Percentiles rank a stretch among this genome's conserved stretches.
phyloP scores from a whole-genome alignment of 1,139 yeast species.

The Suhomyces bokatorum region DNA sequence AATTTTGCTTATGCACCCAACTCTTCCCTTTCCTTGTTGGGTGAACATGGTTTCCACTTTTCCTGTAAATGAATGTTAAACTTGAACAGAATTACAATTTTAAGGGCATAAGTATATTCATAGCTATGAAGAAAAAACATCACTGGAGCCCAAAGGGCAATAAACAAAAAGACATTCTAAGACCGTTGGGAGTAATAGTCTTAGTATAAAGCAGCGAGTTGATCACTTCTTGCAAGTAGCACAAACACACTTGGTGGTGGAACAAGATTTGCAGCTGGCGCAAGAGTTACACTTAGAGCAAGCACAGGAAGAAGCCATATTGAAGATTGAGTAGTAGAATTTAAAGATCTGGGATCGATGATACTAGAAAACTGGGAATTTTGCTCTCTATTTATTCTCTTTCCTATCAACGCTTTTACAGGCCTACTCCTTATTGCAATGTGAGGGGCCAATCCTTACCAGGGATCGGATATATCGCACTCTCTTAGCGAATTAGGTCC shows the following conservation, averaged over 20 bases:
- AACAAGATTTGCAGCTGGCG: slow-evolving; percentile 16
- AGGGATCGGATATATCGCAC: not conserved
- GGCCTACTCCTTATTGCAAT: not conserved
- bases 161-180: not conserved
- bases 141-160: not conserved
- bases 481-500: not conserved
- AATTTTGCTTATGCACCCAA: too few species aligned
- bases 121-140: slow-evolving; percentile 1
- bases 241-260: slow-evolving; percentile 14
- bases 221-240: slow-evolving; percentile 15
- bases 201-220: not conserved
- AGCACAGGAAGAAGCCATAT: slow-evolving; percentile 16
- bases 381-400: slow-evolving; percentile 1
- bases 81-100: too few species aligned
- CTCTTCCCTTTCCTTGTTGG: too few species aligned
- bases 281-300: slow-evolving; percentile 14
- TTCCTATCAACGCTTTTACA: not conserved
- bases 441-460: not conserved
- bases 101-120: not conserved
- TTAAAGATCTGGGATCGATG: not conserved
- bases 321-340: not conserved
- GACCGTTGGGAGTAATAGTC: not conserved
- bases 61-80: too few species aligned
- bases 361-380: not conserved
- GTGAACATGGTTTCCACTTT: too few species aligned